Base-by-base conservation (phyloP, 345 rosid genomes). In the Arabis hirsuta region DNA sequence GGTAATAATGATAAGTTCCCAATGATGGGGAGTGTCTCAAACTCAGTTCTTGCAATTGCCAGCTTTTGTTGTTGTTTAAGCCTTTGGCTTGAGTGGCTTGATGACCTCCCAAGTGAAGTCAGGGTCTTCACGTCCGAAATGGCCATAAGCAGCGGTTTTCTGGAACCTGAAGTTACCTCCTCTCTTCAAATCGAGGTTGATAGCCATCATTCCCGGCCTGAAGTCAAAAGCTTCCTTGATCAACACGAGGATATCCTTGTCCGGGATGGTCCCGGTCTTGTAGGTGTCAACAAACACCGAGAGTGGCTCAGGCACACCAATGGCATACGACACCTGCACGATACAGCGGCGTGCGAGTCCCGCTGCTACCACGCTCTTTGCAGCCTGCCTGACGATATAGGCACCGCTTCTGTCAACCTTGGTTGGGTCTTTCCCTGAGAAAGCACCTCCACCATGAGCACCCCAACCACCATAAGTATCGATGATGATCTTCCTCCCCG, bases 341-440 rank as follows among this genome's bases (percentile, higher is more conserved):
- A 89, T 71, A 48, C 91, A 89, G 36, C 96, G 90, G 3, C 96
- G 85, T 9, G 96, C 91, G 0, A 86, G 96, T 48, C 88, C 87
- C 3, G 90, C 80, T 24, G 91, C 91, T 12, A 89, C 95, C 57
- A 85, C 86, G 10, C 90, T 86, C 81, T 89, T 89, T 20, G 95
- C 95, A 32, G 91, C 91, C 72, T 85, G 95, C 77, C 95, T 86
- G 31, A 77, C 91, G 24, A 88, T 81, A 46, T 88, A 88, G n/a
- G 95, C 95, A 74, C 90, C 94, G 66, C 90, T 88, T 16, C 90
- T 85, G 73, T 88, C 94, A 70, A 88, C 88, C 82, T 89, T 87
- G 1, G 91, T 89, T 1, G 95, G 91, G 71, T 89, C 96, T 19
- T 89, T 89, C 1, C 96, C 90, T 0, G 92, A 85, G 86, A 89